Base-by-base conservation (phyloP, 257 asterid species). In the Ballota nigra region DNA sequence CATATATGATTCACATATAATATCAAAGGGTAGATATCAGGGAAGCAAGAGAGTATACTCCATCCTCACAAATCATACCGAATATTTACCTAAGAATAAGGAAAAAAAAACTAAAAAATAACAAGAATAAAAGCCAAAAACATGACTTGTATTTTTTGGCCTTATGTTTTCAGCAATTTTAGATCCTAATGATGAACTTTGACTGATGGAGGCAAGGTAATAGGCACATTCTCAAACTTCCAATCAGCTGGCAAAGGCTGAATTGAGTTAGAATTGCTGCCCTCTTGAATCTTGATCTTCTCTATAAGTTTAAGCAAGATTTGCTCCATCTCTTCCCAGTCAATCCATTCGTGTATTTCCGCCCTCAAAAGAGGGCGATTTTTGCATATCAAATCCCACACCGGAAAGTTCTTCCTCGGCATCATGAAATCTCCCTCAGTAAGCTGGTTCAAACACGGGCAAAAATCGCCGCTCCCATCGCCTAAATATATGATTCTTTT, bases 401-500 rank as follows among this genome's bases (percentile, higher is more conserved):
- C 95, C 0, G 97, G 96, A 45, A 80, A 92, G 47, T 85, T 59
- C 74, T 88, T 88, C 77, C 97, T 89, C 6, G 97, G 97, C 98
- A 93, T 88, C 81, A 86, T 66, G 60, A 72, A 78, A 47, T 92
- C 95, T 28, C 8, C 77, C 33, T 82, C 88, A 4, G 55, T 62
- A 0, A 83, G 86, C 80, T 79, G n/a, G n/a, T n/a, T 82, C 80
- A 82, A 72, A 67, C 82, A 69, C 11, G 86, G 86, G 82, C 86
- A 82, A n/a, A 79, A 92, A 75, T 92, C 97, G 0, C 96, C 96
- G 1, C 0, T n/a, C 55, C 97, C 97, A 15, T 92, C 98, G 3
- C 98, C 98, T 0, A 89, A 75, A 29, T 92, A 92, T 26, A 89
- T 84, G 28, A 86, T 69, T 47, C 80, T 85, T 12, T 86, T 87